Evolutionary conservation across 257 asterid species (phyloP).

Genomic region (Lantana camara): DNA sequence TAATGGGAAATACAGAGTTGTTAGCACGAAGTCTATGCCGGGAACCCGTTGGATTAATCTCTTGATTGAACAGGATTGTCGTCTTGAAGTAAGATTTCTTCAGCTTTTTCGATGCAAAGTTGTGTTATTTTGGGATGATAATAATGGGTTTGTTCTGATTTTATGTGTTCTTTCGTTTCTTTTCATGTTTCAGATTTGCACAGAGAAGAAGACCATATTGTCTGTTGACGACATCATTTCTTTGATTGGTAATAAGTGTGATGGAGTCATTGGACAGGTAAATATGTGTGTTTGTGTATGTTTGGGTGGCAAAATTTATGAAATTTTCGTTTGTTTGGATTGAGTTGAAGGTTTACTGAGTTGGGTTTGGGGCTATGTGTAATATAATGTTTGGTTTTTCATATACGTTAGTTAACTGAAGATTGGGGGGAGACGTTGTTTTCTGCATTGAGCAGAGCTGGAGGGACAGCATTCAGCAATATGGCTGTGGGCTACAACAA

Average conservation of each 20-base stretch:
- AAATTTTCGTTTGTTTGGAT: neutral
- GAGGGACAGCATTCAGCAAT: slow-evolving; percentile 96
- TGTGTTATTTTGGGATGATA: neutral
- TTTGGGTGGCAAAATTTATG: neutral
- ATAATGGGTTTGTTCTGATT: neutral
- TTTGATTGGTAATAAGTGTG: slow-evolving; percentile 79
- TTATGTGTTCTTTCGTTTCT: neutral
- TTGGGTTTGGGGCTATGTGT: neutral
- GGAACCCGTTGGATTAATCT: slow-evolving; percentile 95
- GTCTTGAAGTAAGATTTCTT: slow-evolving; percentile 67
- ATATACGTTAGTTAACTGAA: slow-evolving; percentile 79
- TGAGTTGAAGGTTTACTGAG: neutral
- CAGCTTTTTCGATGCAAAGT: neutral
- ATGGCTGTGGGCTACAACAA: slow-evolving; percentile 99
- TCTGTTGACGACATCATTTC: slow-evolving; percentile 89
- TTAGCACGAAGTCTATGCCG: slow-evolving; percentile 95
- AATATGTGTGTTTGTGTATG: neutral
- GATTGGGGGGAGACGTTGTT: slow-evolving; percentile 93
- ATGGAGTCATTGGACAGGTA: slow-evolving; percentile 99
- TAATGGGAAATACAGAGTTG: slow-evolving; percentile 84
- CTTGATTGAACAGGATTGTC: slow-evolving; percentile 82
- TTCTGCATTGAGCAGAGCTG: slow-evolving; percentile 89
- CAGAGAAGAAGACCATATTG: slow-evolving; percentile 81
- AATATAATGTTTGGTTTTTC: slow-evolving; percentile 5
- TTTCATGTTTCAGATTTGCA: slow-evolving; percentile 61